phyloP scores from a whole-genome alignment of 2,329 filamentous ascomycete species.

The Cladosporium sp. region DNA sequence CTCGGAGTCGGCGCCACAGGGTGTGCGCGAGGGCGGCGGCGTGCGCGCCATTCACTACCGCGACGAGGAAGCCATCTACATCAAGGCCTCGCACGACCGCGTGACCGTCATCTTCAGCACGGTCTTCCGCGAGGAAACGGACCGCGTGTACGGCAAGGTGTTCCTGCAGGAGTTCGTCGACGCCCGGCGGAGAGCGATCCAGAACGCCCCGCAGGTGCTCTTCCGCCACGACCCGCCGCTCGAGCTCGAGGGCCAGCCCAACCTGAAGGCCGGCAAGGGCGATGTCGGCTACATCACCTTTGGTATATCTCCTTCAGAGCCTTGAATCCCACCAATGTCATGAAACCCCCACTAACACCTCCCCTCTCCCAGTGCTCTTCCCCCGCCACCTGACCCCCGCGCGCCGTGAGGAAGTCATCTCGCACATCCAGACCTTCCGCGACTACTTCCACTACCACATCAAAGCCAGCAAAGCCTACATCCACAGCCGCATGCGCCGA shows the following conservation, averaged over 20 bases:
- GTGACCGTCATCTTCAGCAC: constrained; percentile 99
- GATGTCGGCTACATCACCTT: constrained; percentile 98
- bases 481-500: constrained; percentile 96
- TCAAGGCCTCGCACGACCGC: constrained; percentile 94
- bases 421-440: constrained; percentile 98
- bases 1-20: constrained; percentile 87
- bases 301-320: constrained; percentile 50
- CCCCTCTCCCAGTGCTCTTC: constrained; percentile 65
- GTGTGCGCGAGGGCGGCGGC: constrained; percentile 79
- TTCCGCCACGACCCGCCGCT: constrained; percentile 93
- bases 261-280: constrained; percentile 69
- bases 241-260: constrained; percentile 79
- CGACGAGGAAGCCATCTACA: constrained; percentile 97
- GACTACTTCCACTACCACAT: constrained; percentile 99
- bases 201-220: constrained; percentile 95
- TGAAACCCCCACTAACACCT: not conserved
- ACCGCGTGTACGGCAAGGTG: constrained; percentile 94
- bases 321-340: not conserved
- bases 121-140: constrained; percentile 94
- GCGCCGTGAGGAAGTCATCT: constrained; percentile 89
- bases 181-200: constrained; percentile 85
- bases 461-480: constrained; percentile 98
- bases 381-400: constrained; percentile 78
- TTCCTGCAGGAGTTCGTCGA: constrained; percentile 99
- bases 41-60: constrained; percentile 97